Conservation (phyloP, 2,329 filamentous ascomycete species). For the Metarhizium guizhouense region DNA sequence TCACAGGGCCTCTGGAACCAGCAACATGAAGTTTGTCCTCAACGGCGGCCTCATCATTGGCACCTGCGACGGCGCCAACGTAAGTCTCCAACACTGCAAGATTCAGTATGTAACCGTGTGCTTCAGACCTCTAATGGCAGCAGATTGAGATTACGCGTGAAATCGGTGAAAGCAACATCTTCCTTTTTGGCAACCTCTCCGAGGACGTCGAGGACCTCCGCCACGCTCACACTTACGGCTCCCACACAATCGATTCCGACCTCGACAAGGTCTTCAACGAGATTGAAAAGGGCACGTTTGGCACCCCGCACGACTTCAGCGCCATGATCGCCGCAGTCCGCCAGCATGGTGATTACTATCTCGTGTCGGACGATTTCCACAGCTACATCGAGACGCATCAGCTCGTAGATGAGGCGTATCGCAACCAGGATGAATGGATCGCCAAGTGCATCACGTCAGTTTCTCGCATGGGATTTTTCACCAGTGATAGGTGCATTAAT, state of each 20-base stretch:
- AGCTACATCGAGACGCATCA: conserved; percentile 87
- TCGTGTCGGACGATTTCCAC: conserved; percentile 95
- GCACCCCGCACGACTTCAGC: conserved; percentile 68
- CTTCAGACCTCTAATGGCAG: not conserved
- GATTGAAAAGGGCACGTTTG: conserved; percentile 75
- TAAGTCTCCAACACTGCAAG: conserved; percentile 36
- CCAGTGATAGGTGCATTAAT: conserved; percentile 86
- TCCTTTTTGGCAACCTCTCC: conserved; percentile 91
- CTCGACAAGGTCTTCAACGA: conserved; percentile 74
- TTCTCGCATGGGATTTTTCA: conserved; percentile 95
- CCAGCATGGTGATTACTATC: conserved; percentile 93
- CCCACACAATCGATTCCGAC: conserved; percentile 66
- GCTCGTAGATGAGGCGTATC: conserved; percentile 85
- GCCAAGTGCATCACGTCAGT: conserved; percentile 85
- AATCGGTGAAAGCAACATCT: conserved; percentile 94
- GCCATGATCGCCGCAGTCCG: conserved; percentile 77
- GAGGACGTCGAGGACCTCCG: conserved; percentile 96
- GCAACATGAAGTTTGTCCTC: conserved; percentile 99
- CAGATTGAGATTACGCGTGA: conserved; percentile 95
- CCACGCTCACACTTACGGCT: conserved; percentile 77
- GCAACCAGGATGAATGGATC: conserved; percentile 86
- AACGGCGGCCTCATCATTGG: conserved; percentile 97
- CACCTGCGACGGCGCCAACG: conserved; percentile 95
- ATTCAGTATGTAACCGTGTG: not conserved
- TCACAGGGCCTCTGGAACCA: conserved; percentile 63